Evolutionary conservation across 2,329 filamentous ascomycete genomes (phyloP).

Genomic region (Arachnopeziza araneosa): DNA sequence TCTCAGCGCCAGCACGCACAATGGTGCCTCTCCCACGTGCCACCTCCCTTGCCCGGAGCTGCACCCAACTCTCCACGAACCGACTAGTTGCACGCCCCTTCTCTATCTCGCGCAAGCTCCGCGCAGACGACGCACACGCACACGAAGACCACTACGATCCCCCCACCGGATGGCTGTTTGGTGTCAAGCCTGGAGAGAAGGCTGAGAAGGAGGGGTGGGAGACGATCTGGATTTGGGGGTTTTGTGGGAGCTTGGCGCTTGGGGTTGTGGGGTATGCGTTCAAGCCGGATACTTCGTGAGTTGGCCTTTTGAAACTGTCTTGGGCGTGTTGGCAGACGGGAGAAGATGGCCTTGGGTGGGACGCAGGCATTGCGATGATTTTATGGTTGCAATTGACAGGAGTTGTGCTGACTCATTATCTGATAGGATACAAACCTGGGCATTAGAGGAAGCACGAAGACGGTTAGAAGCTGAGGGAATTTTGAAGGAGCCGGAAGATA

Average conservation of each 20-base stretch:
- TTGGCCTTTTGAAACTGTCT: slow-evolving; percentile 31
- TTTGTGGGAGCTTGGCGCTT: slow-evolving; percentile 70
- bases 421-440: slow-evolving; percentile 95
- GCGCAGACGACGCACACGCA: slow-evolving; percentile 11
- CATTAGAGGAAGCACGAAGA: slow-evolving; percentile 90
- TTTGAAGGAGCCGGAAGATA: slow-evolving; percentile 64
- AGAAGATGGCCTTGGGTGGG: background rate
- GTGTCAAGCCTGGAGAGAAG: slow-evolving; percentile 92
- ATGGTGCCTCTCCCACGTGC: background rate
- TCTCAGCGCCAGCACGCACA: background rate
- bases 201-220: slow-evolving; percentile 97
- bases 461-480: slow-evolving; percentile 95
- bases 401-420: slow-evolving; percentile 1
- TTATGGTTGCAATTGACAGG: slow-evolving; percentile 1
- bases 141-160: slow-evolving; percentile 68
- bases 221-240: slow-evolving; percentile 75
- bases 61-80: background rate
- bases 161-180: slow-evolving; percentile 87
- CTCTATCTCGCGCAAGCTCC: background rate
- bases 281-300: slow-evolving; percentile 98
- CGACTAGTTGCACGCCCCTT: background rate
- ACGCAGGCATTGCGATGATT: background rate
- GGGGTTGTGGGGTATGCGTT: slow-evolving; percentile 81
- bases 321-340: background rate
- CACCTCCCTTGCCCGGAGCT: background rate